Percentiles rank a stretch among this genome's conserved stretches.
Evolutionary conservation across 1,139 yeast genomes (phyloP).

Genomic region (Scheffersomyces quercinus): DNA sequence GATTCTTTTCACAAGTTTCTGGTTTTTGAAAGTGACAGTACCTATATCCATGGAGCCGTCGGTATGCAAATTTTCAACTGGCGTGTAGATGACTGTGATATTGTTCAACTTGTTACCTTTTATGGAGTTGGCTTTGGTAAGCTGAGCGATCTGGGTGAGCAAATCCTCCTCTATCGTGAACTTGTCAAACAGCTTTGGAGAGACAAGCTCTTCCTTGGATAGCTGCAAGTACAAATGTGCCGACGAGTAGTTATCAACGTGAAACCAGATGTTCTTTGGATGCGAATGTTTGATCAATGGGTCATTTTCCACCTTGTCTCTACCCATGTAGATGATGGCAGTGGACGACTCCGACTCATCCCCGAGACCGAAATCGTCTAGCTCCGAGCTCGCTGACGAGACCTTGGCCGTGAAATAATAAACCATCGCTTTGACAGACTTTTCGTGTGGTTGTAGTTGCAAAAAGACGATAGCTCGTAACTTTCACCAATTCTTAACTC

Average conservation of each 20-base stretch:
- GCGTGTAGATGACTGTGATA: slow-evolving; percentile 71
- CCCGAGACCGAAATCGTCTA: slow-evolving; percentile 31
- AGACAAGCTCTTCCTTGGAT: slow-evolving; percentile 36
- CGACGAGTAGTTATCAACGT: slow-evolving; percentile 76
- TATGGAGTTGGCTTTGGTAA: slow-evolving; percentile 79
- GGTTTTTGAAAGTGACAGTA: slow-evolving; percentile 71
- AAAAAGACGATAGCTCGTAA: too few species aligned
- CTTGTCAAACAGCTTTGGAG: slow-evolving; percentile 27
- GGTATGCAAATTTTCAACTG: slow-evolving; percentile 71
- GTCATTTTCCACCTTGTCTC: slow-evolving; percentile 76
- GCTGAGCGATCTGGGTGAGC: slow-evolving; percentile 65
- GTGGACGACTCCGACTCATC: slow-evolving; percentile 18
- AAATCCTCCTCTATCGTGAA: slow-evolving; percentile 52
- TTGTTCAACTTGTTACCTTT: slow-evolving; percentile 75
- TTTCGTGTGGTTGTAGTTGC: too few species aligned
- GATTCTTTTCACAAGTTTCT: slow-evolving; percentile 52
- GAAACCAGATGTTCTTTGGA: slow-evolving; percentile 79
- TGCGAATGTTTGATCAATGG: slow-evolving; percentile 68
- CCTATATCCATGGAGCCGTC: slow-evolving; percentile 82
- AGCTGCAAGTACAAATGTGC: slow-evolving; percentile 79
- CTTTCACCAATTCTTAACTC: too few species aligned
- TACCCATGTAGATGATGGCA: slow-evolving; percentile 64
- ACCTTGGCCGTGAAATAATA: slow-evolving; percentile 51
- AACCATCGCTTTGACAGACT: slow-evolving; percentile 42
- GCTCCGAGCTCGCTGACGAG: slow-evolving; percentile 11